A percentile compares a stretch with the other conserved stretches of the same genome.
phyloP scores from a whole-genome alignment of 148 eudicot genomes.

The Rhododendron molle region DNA sequence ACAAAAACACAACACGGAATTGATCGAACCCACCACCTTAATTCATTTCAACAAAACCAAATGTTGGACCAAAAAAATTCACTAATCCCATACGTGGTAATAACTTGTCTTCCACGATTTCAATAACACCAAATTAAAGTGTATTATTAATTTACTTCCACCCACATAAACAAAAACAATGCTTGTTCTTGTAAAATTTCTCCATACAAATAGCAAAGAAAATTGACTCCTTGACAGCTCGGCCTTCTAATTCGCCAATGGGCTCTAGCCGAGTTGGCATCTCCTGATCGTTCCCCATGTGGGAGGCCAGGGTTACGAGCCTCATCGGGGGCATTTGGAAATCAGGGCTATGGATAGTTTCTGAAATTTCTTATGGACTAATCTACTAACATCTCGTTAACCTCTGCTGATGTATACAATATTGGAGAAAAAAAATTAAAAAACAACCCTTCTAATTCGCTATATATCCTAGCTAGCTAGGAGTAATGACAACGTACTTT shows the following conservation, averaged over 20 bases:
- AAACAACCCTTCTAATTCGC: too few relatives aligned
- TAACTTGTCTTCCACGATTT: neutral
- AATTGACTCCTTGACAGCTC: neutral
- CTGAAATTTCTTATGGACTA: too few relatives aligned
- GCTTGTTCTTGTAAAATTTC: neutral
- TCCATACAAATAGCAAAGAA: neutral
- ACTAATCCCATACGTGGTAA: neutral
- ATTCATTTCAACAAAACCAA: neutral
- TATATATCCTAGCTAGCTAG: too few relatives aligned
- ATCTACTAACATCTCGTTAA: too few relatives aligned
- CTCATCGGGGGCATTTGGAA: too few relatives aligned
- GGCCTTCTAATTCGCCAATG: neutral
- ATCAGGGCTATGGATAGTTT: too few relatives aligned
- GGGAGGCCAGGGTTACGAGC: too few relatives aligned
- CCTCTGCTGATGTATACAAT: too few relatives aligned
- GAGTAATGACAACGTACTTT: too few relatives aligned
- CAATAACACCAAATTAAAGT: neutral
- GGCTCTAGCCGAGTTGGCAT: too few relatives aligned
- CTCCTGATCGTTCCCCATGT: too few relatives aligned
- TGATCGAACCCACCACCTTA: neutral
- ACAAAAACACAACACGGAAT: neutral
- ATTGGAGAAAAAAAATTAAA: too few relatives aligned
- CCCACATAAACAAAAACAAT: neutral
- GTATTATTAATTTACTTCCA: neutral
- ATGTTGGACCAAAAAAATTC: neutral